Evolutionary conservation across 2,329 filamentous ascomycete species (phyloP), one percentile per base, ranked within the genome.

Genomic region (Magnaporthiopsis incrustans): DNA sequence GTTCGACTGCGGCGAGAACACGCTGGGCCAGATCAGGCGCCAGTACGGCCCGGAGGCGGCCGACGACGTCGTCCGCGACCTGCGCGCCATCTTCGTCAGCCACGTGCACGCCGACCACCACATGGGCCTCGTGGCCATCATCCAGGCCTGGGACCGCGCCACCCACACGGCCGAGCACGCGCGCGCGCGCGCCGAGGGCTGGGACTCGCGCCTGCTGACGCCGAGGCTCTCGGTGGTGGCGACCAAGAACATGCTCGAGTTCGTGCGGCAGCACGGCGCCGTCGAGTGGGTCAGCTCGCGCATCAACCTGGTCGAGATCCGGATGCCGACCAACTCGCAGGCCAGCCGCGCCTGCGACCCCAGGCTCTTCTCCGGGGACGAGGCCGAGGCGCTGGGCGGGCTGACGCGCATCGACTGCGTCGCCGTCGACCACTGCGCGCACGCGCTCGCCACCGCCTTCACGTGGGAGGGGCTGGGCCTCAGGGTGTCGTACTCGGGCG

Each of bases 21-120:
- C 95, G 0, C 78, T 98, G 11, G 94, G 94, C 14, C 93, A 97
- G 73, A 78, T 99, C 56, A 86, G 85, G 65, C 89, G 95, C 62
- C 81, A 90, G 0, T 94, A 90, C 70, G 81, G 83, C 7, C 78
- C 81, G 0, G 81, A 86, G 5, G 83, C 91, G 67, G 78, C 94
- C 4, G 79, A 79, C 33, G 81, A 87, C n/a, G 81, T 97, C 15
- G 79, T 99, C n/a, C 82, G 80, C 65, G 87, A 96, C 67, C 80
- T 99, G 58, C 89, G 88, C 63, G 85, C 87, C 69, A 88, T 99
- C 67, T 96, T 92, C 86, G 95, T 99, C 76, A 96, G 91, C 74
- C 95, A 99, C 77, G 80, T 96, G 67, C 95, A 99, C 75, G 95
- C 95, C 5, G 95, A 99, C 77, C 95, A 99, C 76, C 95, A 98